phyloP scores from a whole-genome alignment of 441 rosid species.

The Eruca vesicaria region DNA sequence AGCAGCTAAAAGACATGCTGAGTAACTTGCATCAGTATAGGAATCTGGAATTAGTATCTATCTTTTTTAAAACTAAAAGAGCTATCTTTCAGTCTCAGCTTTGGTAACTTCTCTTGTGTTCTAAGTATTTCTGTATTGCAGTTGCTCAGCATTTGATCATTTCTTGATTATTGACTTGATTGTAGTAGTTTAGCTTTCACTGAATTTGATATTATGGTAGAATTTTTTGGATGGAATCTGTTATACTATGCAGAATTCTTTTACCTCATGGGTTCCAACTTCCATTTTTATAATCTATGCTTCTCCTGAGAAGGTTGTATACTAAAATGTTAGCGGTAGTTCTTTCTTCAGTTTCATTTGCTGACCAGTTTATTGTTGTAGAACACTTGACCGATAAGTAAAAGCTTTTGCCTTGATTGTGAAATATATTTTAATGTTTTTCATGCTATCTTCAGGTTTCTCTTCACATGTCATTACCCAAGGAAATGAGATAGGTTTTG shows the following conservation, averaged over 20 bases:
- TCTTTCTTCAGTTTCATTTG: not conserved
- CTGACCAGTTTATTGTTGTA: too few species aligned
- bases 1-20: not conserved
- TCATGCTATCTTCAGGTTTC: constrained; percentile 47
- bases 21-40: not conserved
- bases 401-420: not conserved
- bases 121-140: not conserved
- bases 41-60: not conserved
- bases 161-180: not conserved
- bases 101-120: not conserved
- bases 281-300: not conserved
- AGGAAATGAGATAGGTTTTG: constrained; percentile 55
- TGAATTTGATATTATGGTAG: not conserved
- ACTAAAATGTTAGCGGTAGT: not conserved
- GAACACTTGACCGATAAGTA: not conserved
- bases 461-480: constrained; percentile 56
- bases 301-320: not conserved
- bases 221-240: not conserved
- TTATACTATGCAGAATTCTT: not conserved
- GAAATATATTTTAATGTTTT: too few species aligned
- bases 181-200: not conserved
- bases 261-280: not conserved
- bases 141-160: not conserved
- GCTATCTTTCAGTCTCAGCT: not conserved
- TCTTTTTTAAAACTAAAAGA: not conserved